A percentile compares a stretch with the other conserved stretches of the same genome.
Conservation (phyloP, 129 eudicot genomes). For the Saussurea involucrata region DNA sequence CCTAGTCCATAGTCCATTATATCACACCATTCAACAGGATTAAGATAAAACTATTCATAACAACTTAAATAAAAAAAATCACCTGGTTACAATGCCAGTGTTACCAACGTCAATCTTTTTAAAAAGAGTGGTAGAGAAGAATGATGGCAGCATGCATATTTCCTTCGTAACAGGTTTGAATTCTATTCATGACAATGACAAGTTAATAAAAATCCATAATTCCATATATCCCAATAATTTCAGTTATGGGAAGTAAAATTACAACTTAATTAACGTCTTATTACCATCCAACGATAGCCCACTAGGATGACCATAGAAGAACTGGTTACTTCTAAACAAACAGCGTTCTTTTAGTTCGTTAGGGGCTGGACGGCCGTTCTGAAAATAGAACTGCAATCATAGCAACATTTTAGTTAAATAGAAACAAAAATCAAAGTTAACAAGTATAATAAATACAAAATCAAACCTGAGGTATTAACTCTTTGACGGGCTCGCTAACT, state of each 20-base stretch:
- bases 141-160: conserved; percentile 65
- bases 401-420: conserved; percentile 19
- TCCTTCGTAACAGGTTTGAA: conserved; percentile 61
- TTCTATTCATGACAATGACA: conserved; percentile 22
- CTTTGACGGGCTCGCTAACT: conserved; percentile 45
- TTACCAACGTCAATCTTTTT: conserved; percentile 43
- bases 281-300: conserved; percentile 58
- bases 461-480: conserved; percentile 61
- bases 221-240: conserved; percentile 8
- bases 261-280: conserved; percentile 21
- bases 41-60: background rate
- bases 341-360: conserved; percentile 53
- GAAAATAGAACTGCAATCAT: conserved; percentile 62
- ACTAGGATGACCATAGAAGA: conserved; percentile 45
- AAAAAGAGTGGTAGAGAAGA: conserved; percentile 51
- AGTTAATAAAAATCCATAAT: conserved; percentile 4
- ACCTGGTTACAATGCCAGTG: conserved; percentile 60
- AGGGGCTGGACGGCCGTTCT: conserved; percentile 61
- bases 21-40: background rate
- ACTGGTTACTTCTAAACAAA: conserved; percentile 43
- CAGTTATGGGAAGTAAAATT: background rate
- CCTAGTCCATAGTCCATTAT: no score
- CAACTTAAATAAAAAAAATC: background rate
- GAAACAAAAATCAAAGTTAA: background rate
- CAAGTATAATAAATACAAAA: no score